Evolutionary conservation across 2,329 filamentous ascomycete genomes (phyloP).

Genomic region (Colletotrichum incanum): DNA sequence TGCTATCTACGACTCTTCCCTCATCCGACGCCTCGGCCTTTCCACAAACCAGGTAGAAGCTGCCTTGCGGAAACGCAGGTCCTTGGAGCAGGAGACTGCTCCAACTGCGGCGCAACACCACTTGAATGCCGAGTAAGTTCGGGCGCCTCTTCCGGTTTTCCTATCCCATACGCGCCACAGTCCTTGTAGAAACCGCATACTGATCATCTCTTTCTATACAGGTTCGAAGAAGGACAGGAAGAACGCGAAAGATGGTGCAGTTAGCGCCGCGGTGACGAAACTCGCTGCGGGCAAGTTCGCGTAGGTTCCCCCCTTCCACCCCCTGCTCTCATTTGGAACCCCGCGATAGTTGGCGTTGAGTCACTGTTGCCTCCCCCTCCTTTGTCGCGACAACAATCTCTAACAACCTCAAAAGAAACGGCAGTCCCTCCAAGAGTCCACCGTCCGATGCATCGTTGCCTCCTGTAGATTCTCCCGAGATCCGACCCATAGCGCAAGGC

Average conservation of each 20-base stretch:
- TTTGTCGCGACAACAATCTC: conserved; percentile 34
- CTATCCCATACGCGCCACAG: background rate
- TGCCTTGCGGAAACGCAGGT: conserved; percentile 43
- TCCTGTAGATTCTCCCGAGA: conserved; percentile 64
- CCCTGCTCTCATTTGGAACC: conserved; percentile 21
- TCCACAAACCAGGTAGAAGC: conserved; percentile 29
- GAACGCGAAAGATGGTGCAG: conserved; percentile 69
- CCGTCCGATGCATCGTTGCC: conserved; percentile 53
- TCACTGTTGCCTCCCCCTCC: conserved; percentile 43
- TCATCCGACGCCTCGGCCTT: conserved; percentile 6
- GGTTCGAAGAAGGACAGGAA: conserved; percentile 68
- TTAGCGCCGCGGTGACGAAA: conserved; percentile 68
- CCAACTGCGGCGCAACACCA: conserved; percentile 44
- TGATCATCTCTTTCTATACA: conserved; percentile 43
- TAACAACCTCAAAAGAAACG: conserved; percentile 48
- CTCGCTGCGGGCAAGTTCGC: conserved; percentile 67
- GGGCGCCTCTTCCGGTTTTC: conserved; percentile 1
- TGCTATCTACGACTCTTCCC: background rate
- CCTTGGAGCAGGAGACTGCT: conserved; percentile 44
- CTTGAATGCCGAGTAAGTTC: conserved; percentile 45
- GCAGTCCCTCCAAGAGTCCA: conserved; percentile 52
- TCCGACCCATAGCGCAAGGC: conserved; percentile 56
- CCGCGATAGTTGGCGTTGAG: conserved; percentile 48
- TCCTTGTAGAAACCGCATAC: background rate
- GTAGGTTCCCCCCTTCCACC: conserved; percentile 55